Conservation (phyloP, 495 filamentous ascomycete genomes). For the Collariella sp. region DNA sequence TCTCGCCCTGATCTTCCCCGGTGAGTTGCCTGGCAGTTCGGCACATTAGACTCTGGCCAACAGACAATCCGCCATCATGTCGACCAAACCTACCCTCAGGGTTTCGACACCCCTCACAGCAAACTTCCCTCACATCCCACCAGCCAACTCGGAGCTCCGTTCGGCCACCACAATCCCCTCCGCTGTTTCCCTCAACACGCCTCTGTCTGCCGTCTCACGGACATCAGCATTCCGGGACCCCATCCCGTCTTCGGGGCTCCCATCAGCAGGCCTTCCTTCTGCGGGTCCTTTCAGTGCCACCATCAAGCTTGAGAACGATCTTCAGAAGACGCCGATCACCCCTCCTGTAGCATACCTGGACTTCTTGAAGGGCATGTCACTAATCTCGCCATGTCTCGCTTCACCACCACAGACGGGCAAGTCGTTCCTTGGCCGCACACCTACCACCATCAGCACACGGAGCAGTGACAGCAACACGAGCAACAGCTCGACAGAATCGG, state of each 20-base stretch:
- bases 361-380: conserved; percentile 65
- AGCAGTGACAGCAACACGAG: conserved; percentile 24
- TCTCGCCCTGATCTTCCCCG: conserved; percentile 18
- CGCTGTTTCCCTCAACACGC: conserved; percentile 25
- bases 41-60: conserved; percentile 17
- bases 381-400: conserved; percentile 51
- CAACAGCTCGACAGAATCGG: conserved; percentile 27
- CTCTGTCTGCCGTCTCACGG: conserved; percentile 26
- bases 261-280: conserved; percentile 30
- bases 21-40: conserved; percentile 32
- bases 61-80: conserved; percentile 34
- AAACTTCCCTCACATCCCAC: conserved; percentile 72
- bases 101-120: conserved; percentile 69
- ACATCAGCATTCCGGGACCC: conserved; percentile 29
- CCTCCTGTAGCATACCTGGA: conserved; percentile 86
- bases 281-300: conserved; percentile 27
- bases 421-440: conserved; percentile 29
- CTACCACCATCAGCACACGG: conserved; percentile 24
- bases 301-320: conserved; percentile 27
- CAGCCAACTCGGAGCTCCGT: conserved; percentile 38
- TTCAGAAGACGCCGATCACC: conserved; percentile 73
- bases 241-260: conserved; percentile 23
- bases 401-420: conserved; percentile 39
- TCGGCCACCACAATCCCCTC: conserved; percentile 38
- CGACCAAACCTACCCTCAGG: conserved; percentile 57